Conservation (phyloP, 768 basidiomycete genomes). For the Boletus tomentosulus region DNA sequence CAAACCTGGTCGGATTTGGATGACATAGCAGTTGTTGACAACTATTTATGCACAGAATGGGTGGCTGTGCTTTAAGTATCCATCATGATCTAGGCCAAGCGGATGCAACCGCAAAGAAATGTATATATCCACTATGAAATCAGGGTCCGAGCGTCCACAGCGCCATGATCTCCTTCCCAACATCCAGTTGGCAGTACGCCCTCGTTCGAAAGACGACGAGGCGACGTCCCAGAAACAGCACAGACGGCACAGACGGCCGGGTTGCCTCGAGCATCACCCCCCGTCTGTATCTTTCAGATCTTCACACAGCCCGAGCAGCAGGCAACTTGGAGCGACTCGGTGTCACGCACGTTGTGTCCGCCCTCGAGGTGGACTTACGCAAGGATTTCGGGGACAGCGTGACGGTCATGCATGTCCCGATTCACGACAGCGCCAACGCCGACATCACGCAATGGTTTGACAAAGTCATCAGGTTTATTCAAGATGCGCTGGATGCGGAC, state of each 20-base stretch:
- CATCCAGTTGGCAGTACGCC: slow-evolving; percentile 27
- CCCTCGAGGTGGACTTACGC: slow-evolving; percentile 44
- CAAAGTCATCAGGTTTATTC: slow-evolving; percentile 50
- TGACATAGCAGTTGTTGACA: slow-evolving; percentile 13
- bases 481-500: slow-evolving; percentile 41
- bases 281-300: slow-evolving; percentile 62
- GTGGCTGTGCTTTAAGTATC: slow-evolving; percentile 14
- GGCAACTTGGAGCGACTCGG: slow-evolving; percentile 50
- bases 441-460: slow-evolving; percentile 47
- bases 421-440: slow-evolving; percentile 38
- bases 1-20: not conserved
- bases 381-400: slow-evolving; percentile 31
- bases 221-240: slow-evolving; percentile 8
- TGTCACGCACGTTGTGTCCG: slow-evolving; percentile 71
- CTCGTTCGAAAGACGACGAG: slow-evolving; percentile 18
- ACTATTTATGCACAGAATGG: slow-evolving; percentile 1
- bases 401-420: slow-evolving; percentile 47
- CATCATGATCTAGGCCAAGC: not conserved
- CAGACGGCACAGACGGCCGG: slow-evolving; percentile 15
- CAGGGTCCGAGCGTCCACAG: not conserved
- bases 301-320: slow-evolving; percentile 48
- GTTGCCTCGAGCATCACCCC: slow-evolving; percentile 35
- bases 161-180: slow-evolving; percentile 33
- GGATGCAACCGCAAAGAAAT: not conserved
- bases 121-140: slow-evolving; percentile 12